phyloP scores from a whole-genome alignment of 805 yeast species.

The Cyberlindnera petersonii region DNA sequence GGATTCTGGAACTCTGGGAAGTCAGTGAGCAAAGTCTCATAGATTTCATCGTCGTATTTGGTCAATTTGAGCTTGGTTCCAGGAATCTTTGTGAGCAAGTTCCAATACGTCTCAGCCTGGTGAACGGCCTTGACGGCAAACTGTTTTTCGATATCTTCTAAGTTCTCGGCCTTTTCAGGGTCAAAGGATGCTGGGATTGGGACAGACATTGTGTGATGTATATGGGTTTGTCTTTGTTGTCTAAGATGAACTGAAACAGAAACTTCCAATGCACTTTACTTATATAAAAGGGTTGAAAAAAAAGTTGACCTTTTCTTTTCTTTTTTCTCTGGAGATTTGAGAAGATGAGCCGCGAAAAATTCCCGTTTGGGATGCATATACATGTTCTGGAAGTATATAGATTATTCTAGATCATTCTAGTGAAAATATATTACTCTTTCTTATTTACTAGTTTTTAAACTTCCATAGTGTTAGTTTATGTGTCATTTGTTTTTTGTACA shows the following conservation, averaged over 20 bases:
- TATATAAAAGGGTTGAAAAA: too few relatives aligned
- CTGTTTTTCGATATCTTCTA: slow-evolving; percentile 94
- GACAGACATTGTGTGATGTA: slow-evolving; percentile 4
- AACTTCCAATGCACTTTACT: too few relatives aligned
- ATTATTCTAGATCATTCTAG: neutral
- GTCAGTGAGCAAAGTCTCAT: slow-evolving; percentile 51
- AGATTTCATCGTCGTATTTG: slow-evolving; percentile 67
- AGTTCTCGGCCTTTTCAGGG: slow-evolving; percentile 90
- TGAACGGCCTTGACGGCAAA: slow-evolving; percentile 96
- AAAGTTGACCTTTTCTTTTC: neutral
- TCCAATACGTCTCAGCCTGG: slow-evolving; percentile 95
- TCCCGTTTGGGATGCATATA: neutral
- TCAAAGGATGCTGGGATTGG: slow-evolving; percentile 41
- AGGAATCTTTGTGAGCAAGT: slow-evolving; percentile 61
- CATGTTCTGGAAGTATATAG: neutral
- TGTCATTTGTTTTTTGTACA: too few relatives aligned
- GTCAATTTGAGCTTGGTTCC: slow-evolving; percentile 80
- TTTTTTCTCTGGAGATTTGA: too few relatives aligned
- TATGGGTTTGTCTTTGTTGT: neutral
- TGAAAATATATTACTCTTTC: neutral
- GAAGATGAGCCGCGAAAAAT: neutral
- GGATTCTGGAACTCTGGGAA: slow-evolving; percentile 87
- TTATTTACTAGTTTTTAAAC: neutral
- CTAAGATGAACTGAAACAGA: too few relatives aligned
- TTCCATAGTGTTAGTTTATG: neutral